Evolutionary conservation across 257 asterid genomes (phyloP), one percentile per base, ranked within the genome.

Genomic region (Forsythia suspensa): DNA sequence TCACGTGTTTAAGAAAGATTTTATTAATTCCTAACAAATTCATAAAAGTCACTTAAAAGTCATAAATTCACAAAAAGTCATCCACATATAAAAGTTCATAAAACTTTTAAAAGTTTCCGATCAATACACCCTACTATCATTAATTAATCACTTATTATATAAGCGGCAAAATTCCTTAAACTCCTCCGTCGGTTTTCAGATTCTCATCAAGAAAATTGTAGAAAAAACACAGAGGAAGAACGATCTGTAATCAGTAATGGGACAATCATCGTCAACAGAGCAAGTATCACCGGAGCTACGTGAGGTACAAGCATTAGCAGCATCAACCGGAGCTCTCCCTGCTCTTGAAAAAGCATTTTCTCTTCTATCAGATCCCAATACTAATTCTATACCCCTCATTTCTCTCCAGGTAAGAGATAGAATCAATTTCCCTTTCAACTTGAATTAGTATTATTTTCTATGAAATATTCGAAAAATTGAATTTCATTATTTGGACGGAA

Each of bases 301-400:
- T 24, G 89, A 91, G 79, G 89, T 91, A 70, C 94, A 90, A 82
- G 86, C 98, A 5, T 83, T 89, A 38, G 97, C 97, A 29, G 97
- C 98, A 1, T 87, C 98, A 6, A 89, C 97, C 43, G 99, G 98
- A 74, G 94, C 95, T 66, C 94, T 95, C 44, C 90, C 96, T 6
- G 79, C 84, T 66, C 94, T 95, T 18, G 82, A 83, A 8, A 88
- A 91, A 67, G 84, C 95, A 0, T 95, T 95, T 81, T 85, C 97
- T 46, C 75, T 79, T 71, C 92, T 95, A 76, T 88, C 99, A 69
- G 88, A 91, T 85, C 90, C 93, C 75, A 87, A 90, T 81, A 87
- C 93, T 11, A 38, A 82, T 69, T 83, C 92, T 63, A 88, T 95
- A 34, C 93, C 98, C 3, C 3, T 89, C 34, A 39, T 46, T 76